Evolutionary conservation across 495 filamentous ascomycete species (phyloP).

Genomic region (Hamigera avellanea): DNA sequence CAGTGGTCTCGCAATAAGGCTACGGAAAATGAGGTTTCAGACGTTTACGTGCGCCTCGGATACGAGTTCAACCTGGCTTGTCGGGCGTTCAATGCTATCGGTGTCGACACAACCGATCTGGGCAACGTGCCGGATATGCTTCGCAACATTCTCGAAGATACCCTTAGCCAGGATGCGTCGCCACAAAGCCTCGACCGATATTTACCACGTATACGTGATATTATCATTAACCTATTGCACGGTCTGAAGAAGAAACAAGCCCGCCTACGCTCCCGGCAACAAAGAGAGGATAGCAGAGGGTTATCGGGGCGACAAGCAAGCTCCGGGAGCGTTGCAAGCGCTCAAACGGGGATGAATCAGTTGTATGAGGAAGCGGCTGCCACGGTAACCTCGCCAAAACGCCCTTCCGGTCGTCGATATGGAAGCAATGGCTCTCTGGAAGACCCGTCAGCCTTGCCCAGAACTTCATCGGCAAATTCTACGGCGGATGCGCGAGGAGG

Average conservation of each 20-base stretch:
- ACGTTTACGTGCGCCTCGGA: conserved; percentile 92
- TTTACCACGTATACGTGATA: conserved; percentile 86
- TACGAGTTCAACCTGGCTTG: conserved; percentile 99
- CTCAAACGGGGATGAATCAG: conserved; percentile 49
- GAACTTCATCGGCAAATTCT: conserved; percentile 27
- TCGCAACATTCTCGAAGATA: conserved; percentile 85
- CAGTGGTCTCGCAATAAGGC: conserved; percentile 90
- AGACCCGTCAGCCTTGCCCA: conserved; percentile 31
- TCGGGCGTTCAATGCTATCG: conserved; percentile 89
- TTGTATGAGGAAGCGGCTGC: conserved; percentile 51
- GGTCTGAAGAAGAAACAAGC: conserved; percentile 95
- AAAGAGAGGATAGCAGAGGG: conserved; percentile 47
- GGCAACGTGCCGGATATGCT: conserved; percentile 90
- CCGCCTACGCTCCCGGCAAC: conserved; percentile 69
- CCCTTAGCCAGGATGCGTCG: conserved; percentile 91
- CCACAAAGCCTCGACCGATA: conserved; percentile 84
- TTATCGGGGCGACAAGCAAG: conserved; percentile 51
- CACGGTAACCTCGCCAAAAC: conserved; percentile 22
- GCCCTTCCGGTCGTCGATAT: conserved; percentile 33
- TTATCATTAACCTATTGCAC: conserved; percentile 94
- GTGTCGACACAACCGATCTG: conserved; percentile 85
- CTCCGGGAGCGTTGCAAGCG: conserved; percentile 51
- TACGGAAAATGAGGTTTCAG: conserved; percentile 87
- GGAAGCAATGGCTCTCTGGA: conserved; percentile 38
- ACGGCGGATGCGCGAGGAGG: conserved; percentile 14